Percentiles rank a stretch among this genome's conserved stretches.
Evolutionary conservation across 345 rosid species (phyloP).

Genomic region (Angophora floribunda): DNA sequence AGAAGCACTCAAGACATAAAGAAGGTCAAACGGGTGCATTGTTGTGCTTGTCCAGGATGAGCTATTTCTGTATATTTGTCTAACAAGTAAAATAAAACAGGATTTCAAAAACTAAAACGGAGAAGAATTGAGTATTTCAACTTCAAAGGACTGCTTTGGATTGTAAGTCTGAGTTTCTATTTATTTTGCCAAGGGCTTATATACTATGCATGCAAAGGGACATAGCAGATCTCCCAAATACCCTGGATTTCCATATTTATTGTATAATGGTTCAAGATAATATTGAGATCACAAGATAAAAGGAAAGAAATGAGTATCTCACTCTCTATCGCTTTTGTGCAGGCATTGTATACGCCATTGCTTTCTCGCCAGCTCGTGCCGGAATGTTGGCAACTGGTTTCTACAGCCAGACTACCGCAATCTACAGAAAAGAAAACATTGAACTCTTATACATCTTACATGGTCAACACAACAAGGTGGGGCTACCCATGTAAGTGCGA

Average conservation of each 20-base stretch:
- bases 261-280: not conserved
- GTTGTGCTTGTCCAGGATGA: not conserved
- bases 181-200: no score
- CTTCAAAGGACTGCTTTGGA: no score
- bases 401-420: conserved; percentile 72
- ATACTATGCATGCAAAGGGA: no score
- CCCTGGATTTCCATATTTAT: not conserved
- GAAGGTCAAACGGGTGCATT: conserved; percentile 78
- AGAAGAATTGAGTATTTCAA: no score
- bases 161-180: no score
- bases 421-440: conserved; percentile 89
- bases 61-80: not conserved
- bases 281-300: no score
- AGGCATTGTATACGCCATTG: conserved; percentile 81
- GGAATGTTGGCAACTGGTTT: conserved; percentile 94
- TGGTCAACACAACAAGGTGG: conserved; percentile 99
- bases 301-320: not conserved
- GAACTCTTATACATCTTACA: conserved; percentile 81
- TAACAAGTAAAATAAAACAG: not conserved
- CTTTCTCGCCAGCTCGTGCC: conserved; percentile 67
- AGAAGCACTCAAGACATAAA: conserved; percentile 62
- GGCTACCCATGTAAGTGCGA: conserved; percentile 74
- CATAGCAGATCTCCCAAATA: no score
- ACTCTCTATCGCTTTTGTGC: conserved; percentile 7
- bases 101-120: not conserved